Evolutionary conservation across 1,284 basidiomycete genomes (phyloP).

Genomic region (Singerocomus rubriflavus): DNA sequence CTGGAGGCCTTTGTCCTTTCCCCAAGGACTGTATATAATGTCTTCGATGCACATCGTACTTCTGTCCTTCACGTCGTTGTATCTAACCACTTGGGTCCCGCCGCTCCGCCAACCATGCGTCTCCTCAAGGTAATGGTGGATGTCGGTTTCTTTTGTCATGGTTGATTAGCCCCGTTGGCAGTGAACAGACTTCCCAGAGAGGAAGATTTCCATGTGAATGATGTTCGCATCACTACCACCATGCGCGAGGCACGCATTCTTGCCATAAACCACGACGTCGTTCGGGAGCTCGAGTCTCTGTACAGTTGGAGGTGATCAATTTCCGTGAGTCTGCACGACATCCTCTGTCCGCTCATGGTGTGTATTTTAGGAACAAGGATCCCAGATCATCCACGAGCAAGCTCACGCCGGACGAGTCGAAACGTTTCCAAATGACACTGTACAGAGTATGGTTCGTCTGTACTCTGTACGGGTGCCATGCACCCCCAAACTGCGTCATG

Average conservation of each 20-base stretch:
- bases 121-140: conserved; percentile 19
- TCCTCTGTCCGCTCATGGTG: conserved; percentile 1
- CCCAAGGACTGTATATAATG: conserved; percentile 32
- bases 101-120: conserved; percentile 32
- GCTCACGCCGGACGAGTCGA: conserved; percentile 28
- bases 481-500: conserved; percentile 10
- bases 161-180: conserved; percentile 12
- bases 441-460: conserved; percentile 35
- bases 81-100: conserved; percentile 35
- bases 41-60: conserved; percentile 33
- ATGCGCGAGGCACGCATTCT: conserved; percentile 16
- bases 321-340: background rate
- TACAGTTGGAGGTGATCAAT: conserved; percentile 37
- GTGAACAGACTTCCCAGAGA: conserved; percentile 8
- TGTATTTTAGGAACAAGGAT: conserved; percentile 31
- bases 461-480: conserved; percentile 16
- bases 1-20: conserved; percentile 29
- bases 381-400: conserved; percentile 22
- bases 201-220: conserved; percentile 6
- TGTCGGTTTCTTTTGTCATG: conserved; percentile 14
- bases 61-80: conserved; percentile 34
- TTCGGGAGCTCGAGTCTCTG: conserved; percentile 29
- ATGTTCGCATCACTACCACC: background rate
- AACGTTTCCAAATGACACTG: conserved; percentile 32
- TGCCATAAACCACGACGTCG: conserved; percentile 19